Evolutionary conservation across 371 early-diverging fungal species (phyloP).

Genomic region (Blakeslea trispora): DNA sequence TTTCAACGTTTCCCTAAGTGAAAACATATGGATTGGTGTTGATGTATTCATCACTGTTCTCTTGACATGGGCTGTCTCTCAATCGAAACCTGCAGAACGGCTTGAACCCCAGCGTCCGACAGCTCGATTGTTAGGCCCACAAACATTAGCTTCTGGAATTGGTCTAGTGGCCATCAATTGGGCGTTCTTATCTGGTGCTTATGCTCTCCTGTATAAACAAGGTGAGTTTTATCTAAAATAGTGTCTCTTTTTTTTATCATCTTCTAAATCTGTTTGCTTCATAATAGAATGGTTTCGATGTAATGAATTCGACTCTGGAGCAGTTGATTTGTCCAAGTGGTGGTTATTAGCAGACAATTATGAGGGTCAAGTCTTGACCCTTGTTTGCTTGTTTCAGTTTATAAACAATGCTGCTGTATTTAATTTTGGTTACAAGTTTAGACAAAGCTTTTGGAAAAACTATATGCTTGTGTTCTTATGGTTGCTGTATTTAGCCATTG

Average conservation of each 20-base stretch:
- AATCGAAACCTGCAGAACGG: slow-evolving; percentile 56
- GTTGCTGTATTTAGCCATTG: slow-evolving; percentile 51
- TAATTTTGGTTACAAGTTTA: slow-evolving; percentile 68
- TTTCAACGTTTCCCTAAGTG: slow-evolving; percentile 55
- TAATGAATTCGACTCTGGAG: slow-evolving; percentile 65
- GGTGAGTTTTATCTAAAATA: too few relatives aligned
- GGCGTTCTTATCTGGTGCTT: slow-evolving; percentile 51
- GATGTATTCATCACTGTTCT: slow-evolving; percentile 71
- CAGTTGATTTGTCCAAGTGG: slow-evolving; percentile 70
- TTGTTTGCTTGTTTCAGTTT: slow-evolving; percentile 65
- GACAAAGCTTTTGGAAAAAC: slow-evolving; percentile 63
- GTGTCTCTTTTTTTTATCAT: too few relatives aligned
- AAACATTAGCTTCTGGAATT: slow-evolving; percentile 67
- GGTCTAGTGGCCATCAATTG: slow-evolving; percentile 70
- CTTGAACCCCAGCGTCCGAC: slow-evolving; percentile 68
- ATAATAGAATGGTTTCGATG: slow-evolving; percentile 66
- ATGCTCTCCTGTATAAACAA: slow-evolving; percentile 60
- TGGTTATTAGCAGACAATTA: slow-evolving; percentile 80
- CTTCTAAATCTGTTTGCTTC: too few relatives aligned
- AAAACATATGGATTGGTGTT: slow-evolving; percentile 70
- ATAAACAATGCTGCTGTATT: slow-evolving; percentile 65
- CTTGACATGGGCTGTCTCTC: slow-evolving; percentile 67
- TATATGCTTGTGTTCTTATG: slow-evolving; percentile 57
- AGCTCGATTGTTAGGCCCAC: slow-evolving; percentile 66
- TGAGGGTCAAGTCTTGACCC: slow-evolving; percentile 59